Evolutionary conservation across 2,329 filamentous ascomycete species (phyloP), one percentile per base, ranked within the genome.

Genomic region (Ophiocordyceps camponoti-saundersi): DNA sequence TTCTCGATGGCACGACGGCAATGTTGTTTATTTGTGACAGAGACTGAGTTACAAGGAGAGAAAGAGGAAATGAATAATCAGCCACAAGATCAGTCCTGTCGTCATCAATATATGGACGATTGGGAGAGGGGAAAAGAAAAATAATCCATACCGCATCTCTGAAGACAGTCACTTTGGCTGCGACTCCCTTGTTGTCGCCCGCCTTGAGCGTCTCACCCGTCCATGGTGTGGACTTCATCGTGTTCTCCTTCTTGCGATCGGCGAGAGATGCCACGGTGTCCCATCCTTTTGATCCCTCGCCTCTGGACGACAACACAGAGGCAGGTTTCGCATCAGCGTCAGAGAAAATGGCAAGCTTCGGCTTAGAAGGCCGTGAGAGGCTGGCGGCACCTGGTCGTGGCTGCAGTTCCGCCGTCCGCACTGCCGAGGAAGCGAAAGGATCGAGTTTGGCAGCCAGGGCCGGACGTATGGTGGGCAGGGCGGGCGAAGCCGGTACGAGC

Each of bases 161-260:
- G 71, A 95, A 98, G 43, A 98, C 77, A 59, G 82, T 71, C 80
- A 98, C 83, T 71, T 95, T 96, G 47, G 81, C 73, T 41, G 57
- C 58, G 47, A 73, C 78, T 42, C 71, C 77, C 67, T 86, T 85
- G 68, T 86, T 92, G 56, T 87, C 90, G 41, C 85, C 87, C 3
- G 79, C 84, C 63, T 90, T 86, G 55, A 98, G 66, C 40, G 85
- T 95, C 68, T 96, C 88, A 23, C 92, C 92, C 12, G 72, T 83
- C 92, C 89, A 95, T 20, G 90, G 87, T 59, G 83, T 89, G 12
- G 89, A 79, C 60, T 90, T 87, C 53, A 89, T 69, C 7, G 73
- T 71, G 58, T 98, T 98, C 63, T 98, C 92, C 72, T 96, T 98
- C 71, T 86, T 95, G 45, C 92, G 77, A 50, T 95, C 85, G 45